Base-by-base conservation (phyloP, 106 monocot genomes). In the Dendrobium huoshanense region DNA sequence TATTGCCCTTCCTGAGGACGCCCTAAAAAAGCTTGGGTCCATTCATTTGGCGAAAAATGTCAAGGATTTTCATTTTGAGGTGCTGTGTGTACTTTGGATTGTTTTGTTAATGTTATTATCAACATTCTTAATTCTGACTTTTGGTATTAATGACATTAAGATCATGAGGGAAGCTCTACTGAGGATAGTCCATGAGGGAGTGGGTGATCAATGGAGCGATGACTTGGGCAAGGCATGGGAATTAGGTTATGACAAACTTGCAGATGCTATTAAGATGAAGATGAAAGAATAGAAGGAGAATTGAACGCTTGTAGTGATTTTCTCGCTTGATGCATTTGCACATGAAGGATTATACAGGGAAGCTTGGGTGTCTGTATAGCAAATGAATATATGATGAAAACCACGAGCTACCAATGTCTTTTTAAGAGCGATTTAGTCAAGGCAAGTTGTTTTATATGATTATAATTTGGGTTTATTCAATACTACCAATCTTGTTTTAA, bases 61-160 rank as follows among this genome's bases (percentile, higher is more conserved):
- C 10, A 72, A 72, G 17, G 72, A 72, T 72, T 72, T 4, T 15
- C 72, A 72, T 40, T 72, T 72, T 40, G 72, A 72, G 72, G 72
- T 72, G 37, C 64, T 8, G 24, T 25, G 64, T 25, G 6, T n/a
- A 65, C 13, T 65, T 25, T 25, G 25, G 25, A 7, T 7, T 65
- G 22, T 25, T 64, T 22, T 64, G 64, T 2, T 65, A 15, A 58
- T 58, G 58, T 58, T 58, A 25, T 7, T 6, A 13, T 51, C 51
- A 25, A 25, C n/a, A 25, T 2, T 65, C 64, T 65, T 22, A 24
- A 65, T 65, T 65, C 1, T 51, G 51, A 65, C 24, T 65, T 65
- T 65, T 65, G 22, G 64, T 65, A 24, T 22, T 24, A 13, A 25
- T 65, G 24, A 51, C 51, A 72, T 33, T 11, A 29, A 72, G 72